A percentile compares a stretch with the other conserved stretches of the same genome.
phyloP scores from a whole-genome alignment of 768 basidiomycete genomes.

The Panus rudis region DNA sequence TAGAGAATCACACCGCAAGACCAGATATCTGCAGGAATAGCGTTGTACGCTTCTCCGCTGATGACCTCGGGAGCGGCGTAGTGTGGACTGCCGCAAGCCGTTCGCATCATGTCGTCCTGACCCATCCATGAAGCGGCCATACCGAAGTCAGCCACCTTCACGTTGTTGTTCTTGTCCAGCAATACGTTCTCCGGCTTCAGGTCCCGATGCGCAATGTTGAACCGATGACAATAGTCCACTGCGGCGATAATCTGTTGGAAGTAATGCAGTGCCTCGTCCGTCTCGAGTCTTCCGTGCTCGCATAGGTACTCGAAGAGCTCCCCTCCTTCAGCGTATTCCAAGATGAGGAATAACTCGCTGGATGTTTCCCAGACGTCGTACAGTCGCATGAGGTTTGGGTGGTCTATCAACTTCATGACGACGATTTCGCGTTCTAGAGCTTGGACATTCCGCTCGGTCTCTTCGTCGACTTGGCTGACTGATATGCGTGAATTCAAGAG shows the following conservation, averaged over 20 bases:
- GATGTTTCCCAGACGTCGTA: slow-evolving; percentile 98
- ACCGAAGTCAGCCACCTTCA: slow-evolving; percentile 97
- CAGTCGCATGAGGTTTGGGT: slow-evolving; percentile 89
- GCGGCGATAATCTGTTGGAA: slow-evolving; percentile 93
- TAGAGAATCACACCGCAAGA: slow-evolving; percentile 93
- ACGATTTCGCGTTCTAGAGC: slow-evolving; percentile 92
- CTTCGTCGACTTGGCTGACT: slow-evolving; percentile 60
- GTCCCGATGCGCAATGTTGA: slow-evolving; percentile 92
- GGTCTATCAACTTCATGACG: slow-evolving; percentile 95
- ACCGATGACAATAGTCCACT: slow-evolving; percentile 89
- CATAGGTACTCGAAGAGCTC: slow-evolving; percentile 93
- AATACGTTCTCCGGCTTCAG: slow-evolving; percentile 93
- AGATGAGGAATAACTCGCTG: slow-evolving; percentile 80
- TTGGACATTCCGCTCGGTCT: slow-evolving; percentile 70
- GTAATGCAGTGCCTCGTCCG: slow-evolving; percentile 70
- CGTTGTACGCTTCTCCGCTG: slow-evolving; percentile 75
- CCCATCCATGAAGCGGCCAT: slow-evolving; percentile 85
- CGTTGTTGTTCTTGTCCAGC: slow-evolving; percentile 72
- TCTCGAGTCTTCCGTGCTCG: slow-evolving; percentile 62
- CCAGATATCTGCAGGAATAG: slow-evolving; percentile 90
- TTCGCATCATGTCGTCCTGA: slow-evolving; percentile 57
- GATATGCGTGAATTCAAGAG: slow-evolving; percentile 61
- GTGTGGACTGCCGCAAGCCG: slow-evolving; percentile 91
- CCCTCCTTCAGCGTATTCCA: slow-evolving; percentile 92
- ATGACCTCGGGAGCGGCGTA: slow-evolving; percentile 94